These are phyloP conservation scores for Phellopilus nigrolimitatus DNA, from an alignment of 1,284 basidiomycete genomes.

Conservation along the genomic window DNA sequence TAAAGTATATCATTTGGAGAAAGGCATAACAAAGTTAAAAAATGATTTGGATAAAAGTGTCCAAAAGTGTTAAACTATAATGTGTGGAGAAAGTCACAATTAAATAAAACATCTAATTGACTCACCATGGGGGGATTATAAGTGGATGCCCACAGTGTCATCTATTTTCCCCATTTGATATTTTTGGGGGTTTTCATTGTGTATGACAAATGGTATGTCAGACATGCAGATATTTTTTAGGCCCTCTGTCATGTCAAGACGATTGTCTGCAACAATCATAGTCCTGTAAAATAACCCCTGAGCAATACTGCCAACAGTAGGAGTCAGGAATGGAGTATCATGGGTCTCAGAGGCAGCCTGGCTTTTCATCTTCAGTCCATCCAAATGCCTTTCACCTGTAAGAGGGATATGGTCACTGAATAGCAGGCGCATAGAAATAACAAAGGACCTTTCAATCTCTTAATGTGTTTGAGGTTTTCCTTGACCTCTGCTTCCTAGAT, in stretches of 20 bases:
- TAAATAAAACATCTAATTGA: constrained; percentile 43
- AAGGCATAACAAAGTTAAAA: no score
- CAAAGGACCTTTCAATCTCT: no score
- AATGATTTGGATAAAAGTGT: no score
- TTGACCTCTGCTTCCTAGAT: background rate
- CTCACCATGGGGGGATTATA: constrained; percentile 49
- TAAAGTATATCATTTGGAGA: no score
- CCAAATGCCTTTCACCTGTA: no score
- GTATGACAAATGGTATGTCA: constrained; percentile 29
- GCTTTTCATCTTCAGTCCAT: no score
- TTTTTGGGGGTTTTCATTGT: constrained; percentile 41
- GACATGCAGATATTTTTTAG: constrained; percentile 26
- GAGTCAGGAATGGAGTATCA: constrained; percentile 45
- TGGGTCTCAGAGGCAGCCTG: no score
- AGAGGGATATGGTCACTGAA: no score
- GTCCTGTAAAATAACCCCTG: constrained; percentile 43
- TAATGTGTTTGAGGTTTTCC: background rate
- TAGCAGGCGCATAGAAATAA: no score
- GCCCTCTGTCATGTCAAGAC: background rate
- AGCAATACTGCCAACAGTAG: constrained; percentile 42
- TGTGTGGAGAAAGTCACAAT: constrained; percentile 7
- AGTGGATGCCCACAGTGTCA: constrained; percentile 32
- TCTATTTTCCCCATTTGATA: constrained; percentile 44
- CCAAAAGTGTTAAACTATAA: no score
- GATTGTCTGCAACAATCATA: constrained; percentile 34